These are phyloP conservation scores for Brachypodium distachyon DNA, from an alignment of 202 grass and related monocot species.

Conservation along the genomic window DNA sequence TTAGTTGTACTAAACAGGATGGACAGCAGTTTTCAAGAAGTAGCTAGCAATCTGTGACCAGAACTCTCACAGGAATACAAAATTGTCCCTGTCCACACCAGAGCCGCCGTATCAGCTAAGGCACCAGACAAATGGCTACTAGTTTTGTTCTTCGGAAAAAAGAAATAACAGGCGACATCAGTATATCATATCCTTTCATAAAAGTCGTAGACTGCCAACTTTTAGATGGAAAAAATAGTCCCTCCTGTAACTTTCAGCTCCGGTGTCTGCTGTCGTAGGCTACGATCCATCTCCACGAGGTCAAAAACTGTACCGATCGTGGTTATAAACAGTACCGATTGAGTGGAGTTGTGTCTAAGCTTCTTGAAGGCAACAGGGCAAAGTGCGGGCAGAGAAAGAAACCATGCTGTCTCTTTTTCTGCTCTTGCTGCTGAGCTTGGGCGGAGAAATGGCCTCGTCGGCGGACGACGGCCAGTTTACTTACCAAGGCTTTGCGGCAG, in stretches of 20 bases:
- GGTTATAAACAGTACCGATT: background rate
- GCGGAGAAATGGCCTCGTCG: background rate
- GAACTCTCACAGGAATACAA: too few species aligned
- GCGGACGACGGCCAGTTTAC: background rate
- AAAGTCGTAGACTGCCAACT: too few species aligned
- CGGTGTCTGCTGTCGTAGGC: too few species aligned
- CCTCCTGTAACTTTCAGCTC: too few species aligned
- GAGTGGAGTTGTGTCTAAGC: background rate
- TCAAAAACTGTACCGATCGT: background rate
- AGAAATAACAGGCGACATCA: too few species aligned
- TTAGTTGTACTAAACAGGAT: background rate
- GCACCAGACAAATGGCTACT: too few species aligned
- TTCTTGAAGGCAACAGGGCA: background rate
- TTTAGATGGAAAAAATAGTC: too few species aligned
- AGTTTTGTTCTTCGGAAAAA: too few species aligned
- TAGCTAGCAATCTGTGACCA: background rate
- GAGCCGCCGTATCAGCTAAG: too few species aligned
- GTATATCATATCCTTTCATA: too few species aligned
- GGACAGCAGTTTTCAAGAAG: background rate
- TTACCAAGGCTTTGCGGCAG: slow-evolving; percentile 17
- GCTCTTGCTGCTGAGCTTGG: background rate
- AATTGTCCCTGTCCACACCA: too few species aligned
- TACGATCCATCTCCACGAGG: background rate
- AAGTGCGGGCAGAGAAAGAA: background rate
- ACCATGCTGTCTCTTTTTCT: background rate